Conservation (phyloP, 495 filamentous ascomycete genomes). For the Glarea lozoyensis region DNA sequence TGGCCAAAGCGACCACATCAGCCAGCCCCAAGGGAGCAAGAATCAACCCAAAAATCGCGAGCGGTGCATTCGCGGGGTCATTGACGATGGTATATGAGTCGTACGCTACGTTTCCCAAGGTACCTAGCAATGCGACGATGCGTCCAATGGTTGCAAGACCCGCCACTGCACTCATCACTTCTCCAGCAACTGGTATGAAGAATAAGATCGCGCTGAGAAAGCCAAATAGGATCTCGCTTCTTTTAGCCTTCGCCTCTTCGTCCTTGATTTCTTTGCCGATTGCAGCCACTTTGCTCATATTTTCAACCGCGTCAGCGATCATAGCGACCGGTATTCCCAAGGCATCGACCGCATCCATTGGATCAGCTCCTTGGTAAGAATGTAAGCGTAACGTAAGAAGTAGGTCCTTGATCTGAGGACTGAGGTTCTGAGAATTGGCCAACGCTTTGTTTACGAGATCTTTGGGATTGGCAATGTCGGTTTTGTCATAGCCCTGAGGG, state of each 20-base stretch:
- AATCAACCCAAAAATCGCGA: background rate
- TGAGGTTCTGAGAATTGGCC: no score
- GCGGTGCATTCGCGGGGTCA: background rate
- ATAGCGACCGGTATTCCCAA: background rate
- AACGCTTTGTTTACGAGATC: no score
- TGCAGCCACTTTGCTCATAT: background rate
- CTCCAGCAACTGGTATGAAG: background rate
- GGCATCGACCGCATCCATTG: background rate
- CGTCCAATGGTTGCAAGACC: background rate
- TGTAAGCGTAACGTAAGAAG: background rate
- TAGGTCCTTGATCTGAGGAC: background rate
- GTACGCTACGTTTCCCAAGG: background rate
- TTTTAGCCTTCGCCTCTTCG: background rate
- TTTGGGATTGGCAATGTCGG: no score
- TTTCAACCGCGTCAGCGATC: background rate
- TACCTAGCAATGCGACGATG: background rate
- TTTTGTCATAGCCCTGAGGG: no score
- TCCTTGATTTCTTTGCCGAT: background rate
- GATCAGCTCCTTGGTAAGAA: background rate
- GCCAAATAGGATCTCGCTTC: background rate
- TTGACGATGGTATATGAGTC: background rate
- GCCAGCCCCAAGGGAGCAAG: background rate
- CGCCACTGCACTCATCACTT: background rate
- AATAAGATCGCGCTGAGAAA: background rate
- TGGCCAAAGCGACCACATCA: background rate